phyloP scores from a whole-genome alignment of 179 eudicot species.

The Spinacia oleracea region DNA sequence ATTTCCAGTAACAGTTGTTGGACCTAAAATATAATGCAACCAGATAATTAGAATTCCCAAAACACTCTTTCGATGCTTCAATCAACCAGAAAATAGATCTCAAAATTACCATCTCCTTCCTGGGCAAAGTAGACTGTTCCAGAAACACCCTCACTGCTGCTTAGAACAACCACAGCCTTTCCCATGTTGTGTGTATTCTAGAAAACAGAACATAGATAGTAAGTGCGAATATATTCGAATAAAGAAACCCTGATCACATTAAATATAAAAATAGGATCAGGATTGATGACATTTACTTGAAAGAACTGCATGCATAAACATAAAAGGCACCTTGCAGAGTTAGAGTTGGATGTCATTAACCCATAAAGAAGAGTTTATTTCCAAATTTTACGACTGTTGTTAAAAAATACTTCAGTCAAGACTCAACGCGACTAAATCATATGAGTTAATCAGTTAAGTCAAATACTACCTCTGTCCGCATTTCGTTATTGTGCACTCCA shows the following conservation, averaged over 20 bases:
- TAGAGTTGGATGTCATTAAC: no score
- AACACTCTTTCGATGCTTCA: not conserved
- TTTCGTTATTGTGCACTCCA: no score
- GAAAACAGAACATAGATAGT: constrained; percentile 15
- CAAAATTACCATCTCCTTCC: constrained; percentile 75
- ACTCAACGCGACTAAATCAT: no score
- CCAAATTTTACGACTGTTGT: not conserved
- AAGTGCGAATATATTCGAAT: not conserved
- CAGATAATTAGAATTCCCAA: not conserved
- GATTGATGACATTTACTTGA: not conserved
- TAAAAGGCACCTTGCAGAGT: no score
- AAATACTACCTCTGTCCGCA: no score
- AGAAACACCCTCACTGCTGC: constrained; percentile 66
- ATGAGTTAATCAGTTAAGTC: no score
- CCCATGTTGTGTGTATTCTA: constrained; percentile 78
- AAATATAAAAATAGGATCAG: not conserved
- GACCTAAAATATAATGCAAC: constrained; percentile 43
- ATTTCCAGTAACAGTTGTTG: constrained; percentile 80
- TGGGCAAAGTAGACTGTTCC: constrained; percentile 79
- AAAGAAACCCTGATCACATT: not conserved
- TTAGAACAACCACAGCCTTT: constrained; percentile 86
- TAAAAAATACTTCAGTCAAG: no score
- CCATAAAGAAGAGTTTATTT: not conserved
- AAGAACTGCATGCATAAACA: not conserved
- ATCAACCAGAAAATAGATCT: constrained; percentile 12